Evolutionary conservation across 805 yeast genomes (phyloP), one percentile per base, ranked within the genome.

Genomic region (Myxozyma vanderwaltii): DNA sequence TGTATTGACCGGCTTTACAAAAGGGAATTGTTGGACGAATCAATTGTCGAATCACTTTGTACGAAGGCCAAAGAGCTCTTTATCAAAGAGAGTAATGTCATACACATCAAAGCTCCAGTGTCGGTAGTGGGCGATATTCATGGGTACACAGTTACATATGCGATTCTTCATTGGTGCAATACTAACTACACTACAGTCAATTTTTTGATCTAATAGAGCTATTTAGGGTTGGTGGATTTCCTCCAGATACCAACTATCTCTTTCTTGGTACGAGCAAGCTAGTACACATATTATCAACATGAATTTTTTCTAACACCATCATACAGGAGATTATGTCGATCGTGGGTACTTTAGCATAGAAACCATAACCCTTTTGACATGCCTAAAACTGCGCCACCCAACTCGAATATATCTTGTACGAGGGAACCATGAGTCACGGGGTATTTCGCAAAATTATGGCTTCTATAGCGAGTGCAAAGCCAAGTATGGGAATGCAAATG

Each of bases 61-160:
- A 86, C 84, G 70, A 88, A 87, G 66, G 77, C 91, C 65, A 94
- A 91, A 73, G 94, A 91, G 57, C 82, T 88, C 61, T 78, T 94
- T 51, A 79, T 91, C 19, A 76, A 79, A 40, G 96, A 89, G 66
- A 86, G 96, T 61, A 94, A 94, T 70, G 95, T 94, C 38, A 89
- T 92, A 51, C 87, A 89, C 45, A 78, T 94, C 6, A 77, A 78
- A 36, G 82, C 95, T 1, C 99, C 99, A 0, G 89, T 94, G 10
- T 90, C 98, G 0, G 89, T 94, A 6, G 97, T 94, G 3, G 99
- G 99, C 1, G 99, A 94, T 71, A 92, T 94, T 47, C 99, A 94
- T 69, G 99, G 69, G 62, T 63, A 45, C 10, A n/a, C 13, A 10
- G 17, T 19, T 10, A 35, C 38, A 19, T 38, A 4, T 4, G 4